Conservation (phyloP, 805 yeast genomes). For the Candida endomychidarum region DNA sequence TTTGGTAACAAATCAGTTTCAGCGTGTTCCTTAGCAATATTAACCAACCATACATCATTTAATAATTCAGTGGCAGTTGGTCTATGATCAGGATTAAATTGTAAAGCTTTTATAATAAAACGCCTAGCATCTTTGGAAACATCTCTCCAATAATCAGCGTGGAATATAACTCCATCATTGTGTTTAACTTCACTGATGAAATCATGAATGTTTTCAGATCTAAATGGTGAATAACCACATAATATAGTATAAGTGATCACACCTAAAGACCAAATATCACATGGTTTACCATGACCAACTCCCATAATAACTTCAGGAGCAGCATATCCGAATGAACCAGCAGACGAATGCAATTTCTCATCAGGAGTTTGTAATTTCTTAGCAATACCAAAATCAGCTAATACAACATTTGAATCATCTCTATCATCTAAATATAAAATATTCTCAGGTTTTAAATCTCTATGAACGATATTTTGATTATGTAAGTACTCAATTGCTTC, state of each 20-base stretch:
- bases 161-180: conserved; percentile 80
- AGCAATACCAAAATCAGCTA: conserved; percentile 97
- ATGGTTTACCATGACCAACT: conserved; percentile 89
- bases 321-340: conserved; percentile 95
- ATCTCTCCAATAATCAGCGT: conserved; percentile 80
- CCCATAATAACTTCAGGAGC: conserved; percentile 90
- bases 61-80: conserved; percentile 67
- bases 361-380: conserved; percentile 61
- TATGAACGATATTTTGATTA: conserved; percentile 74
- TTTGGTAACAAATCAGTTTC: conserved; percentile 74
- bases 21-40: conserved; percentile 48
- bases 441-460: conserved; percentile 95
- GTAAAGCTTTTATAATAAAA: conserved; percentile 71
- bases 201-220: conserved; percentile 78
- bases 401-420: conserved; percentile 66
- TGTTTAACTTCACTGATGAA: conserved; percentile 75
- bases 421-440: conserved; percentile 64
- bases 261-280: conserved; percentile 96
- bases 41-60: conserved; percentile 67
- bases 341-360: conserved; percentile 66
- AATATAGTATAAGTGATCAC: conserved; percentile 87
- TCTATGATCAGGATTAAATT: conserved; percentile 63
- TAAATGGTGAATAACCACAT: conserved; percentile 90
- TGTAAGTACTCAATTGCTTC: conserved; percentile 82
- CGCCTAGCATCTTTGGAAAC: conserved; percentile 79